Conservation (phyloP, 768 basidiomycete species). For the Boletus subcaerulescens region DNA sequence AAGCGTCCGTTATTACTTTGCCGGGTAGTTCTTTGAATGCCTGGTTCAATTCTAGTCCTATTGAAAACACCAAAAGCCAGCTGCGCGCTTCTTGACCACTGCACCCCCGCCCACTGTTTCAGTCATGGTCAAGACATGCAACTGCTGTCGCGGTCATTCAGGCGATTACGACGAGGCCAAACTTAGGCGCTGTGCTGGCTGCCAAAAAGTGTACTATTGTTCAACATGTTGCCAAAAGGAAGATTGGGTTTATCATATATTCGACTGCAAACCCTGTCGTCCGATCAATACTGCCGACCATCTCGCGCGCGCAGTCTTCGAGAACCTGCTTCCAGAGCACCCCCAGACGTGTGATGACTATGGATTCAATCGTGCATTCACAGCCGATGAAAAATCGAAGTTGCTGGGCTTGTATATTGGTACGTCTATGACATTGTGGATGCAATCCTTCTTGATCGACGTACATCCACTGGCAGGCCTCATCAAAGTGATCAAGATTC, state of each 20-base stretch:
- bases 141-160: neutral
- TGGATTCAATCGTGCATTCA: neutral
- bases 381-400: neutral
- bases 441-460: neutral
- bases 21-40: too few species aligned
- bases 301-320: neutral
- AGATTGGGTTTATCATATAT: neutral
- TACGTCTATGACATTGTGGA: neutral
- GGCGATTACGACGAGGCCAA: neutral
- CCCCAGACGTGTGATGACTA: neutral
- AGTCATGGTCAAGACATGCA: too few species aligned
- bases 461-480: neutral
- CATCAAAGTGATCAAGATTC: neutral
- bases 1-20: too few species aligned
- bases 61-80: too few species aligned
- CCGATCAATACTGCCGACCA: neutral
- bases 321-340: neutral
- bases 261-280: constrained; percentile 1
- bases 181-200: constrained; percentile 1
- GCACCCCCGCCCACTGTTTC: too few species aligned
- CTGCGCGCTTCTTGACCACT: too few species aligned
- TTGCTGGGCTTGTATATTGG: neutral
- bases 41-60: too few species aligned
- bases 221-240: neutral
- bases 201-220: constrained; percentile 3